Percentiles rank a stretch among this genome's conserved stretches.
Conservation (phyloP, 2,329 filamentous ascomycete genomes). For the Bimuria novae-zelandiae region DNA sequence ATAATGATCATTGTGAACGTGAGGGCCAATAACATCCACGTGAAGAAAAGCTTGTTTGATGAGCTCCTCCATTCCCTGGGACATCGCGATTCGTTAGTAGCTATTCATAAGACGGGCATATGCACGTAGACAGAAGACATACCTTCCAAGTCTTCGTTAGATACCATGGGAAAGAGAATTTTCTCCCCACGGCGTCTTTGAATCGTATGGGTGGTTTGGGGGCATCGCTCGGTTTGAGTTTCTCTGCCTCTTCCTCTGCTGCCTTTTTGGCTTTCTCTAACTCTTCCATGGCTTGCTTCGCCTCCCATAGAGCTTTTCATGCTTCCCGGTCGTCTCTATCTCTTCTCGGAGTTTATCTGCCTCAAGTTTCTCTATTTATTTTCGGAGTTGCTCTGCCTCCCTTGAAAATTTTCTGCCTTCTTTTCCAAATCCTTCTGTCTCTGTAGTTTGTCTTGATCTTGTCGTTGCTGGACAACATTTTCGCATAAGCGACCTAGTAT, state of each 20-base stretch:
- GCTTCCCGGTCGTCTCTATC: too few species aligned
- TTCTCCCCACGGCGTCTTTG: constrained; percentile 19
- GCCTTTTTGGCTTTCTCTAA: constrained; percentile 55
- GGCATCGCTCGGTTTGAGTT: constrained; percentile 50
- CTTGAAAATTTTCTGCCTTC: too few species aligned
- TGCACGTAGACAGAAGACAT: constrained; percentile 59
- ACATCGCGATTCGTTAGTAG: constrained; percentile 47
- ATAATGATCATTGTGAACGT: constrained; percentile 50
- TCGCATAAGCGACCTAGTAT: too few species aligned
- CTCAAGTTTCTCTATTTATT: too few species aligned
- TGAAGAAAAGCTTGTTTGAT: constrained; percentile 53
- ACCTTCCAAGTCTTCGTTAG: constrained; percentile 16
- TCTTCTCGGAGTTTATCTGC: too few species aligned
- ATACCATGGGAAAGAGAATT: constrained; percentile 16
- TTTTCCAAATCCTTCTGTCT: too few species aligned
- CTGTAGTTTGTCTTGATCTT: too few species aligned
- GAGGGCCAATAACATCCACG: constrained; percentile 48
- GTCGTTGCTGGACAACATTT: too few species aligned
- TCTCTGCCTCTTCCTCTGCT: constrained; percentile 48
- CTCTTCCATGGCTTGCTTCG: too few species aligned
- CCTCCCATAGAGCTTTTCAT: too few species aligned
- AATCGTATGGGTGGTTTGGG: constrained; percentile 36
- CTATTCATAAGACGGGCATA: constrained; percentile 42
- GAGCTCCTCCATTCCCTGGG: constrained; percentile 58
- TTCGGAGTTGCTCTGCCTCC: too few species aligned